Conservation (phyloP, 768 basidiomycete species). For the Pilatotrama ljubarskyi region DNA sequence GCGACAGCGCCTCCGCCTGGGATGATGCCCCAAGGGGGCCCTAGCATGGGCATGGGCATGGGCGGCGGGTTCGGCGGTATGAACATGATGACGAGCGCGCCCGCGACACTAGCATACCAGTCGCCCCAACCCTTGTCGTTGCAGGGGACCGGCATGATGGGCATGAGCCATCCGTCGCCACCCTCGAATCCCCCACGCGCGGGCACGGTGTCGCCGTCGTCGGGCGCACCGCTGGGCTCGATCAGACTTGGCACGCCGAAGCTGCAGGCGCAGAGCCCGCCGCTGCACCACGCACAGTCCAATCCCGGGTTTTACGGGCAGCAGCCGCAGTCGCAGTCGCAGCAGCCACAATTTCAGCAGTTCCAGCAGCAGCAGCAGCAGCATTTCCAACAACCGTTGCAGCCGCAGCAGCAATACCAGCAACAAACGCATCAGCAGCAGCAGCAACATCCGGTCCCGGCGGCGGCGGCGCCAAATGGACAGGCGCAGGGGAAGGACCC, state of each 20-base stretch:
- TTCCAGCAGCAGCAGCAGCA: slow-evolving; percentile 24
- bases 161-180: background rate
- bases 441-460: slow-evolving; percentile 26
- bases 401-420: slow-evolving; percentile 19
- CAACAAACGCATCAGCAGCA: slow-evolving; percentile 5
- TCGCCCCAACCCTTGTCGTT: slow-evolving; percentile 3
- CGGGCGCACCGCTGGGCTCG: slow-evolving; percentile 19
- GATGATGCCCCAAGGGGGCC: background rate
- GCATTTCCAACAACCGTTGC: slow-evolving; percentile 16
- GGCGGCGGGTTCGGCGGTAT: slow-evolving; percentile 14
- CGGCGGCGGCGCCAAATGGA: slow-evolving; percentile 21
- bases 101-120: slow-evolving; percentile 8
- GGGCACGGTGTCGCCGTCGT: slow-evolving; percentile 9
- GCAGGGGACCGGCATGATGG: background rate
- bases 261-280: slow-evolving; percentile 20
- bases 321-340: slow-evolving; percentile 7
- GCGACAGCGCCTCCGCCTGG: slow-evolving; percentile 4
- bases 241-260: slow-evolving; percentile 39
- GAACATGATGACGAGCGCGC: slow-evolving; percentile 5
- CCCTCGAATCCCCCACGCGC: background rate
- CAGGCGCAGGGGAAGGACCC: slow-evolving; percentile 61
- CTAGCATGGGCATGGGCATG: slow-evolving; percentile 14
- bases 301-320: background rate
- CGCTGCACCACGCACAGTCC: slow-evolving; percentile 1
- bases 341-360: slow-evolving; percentile 9